These are phyloP conservation scores for Apocynum venetum DNA, from an alignment of 257 asterid genomes.

Conservation along the genomic window DNA sequence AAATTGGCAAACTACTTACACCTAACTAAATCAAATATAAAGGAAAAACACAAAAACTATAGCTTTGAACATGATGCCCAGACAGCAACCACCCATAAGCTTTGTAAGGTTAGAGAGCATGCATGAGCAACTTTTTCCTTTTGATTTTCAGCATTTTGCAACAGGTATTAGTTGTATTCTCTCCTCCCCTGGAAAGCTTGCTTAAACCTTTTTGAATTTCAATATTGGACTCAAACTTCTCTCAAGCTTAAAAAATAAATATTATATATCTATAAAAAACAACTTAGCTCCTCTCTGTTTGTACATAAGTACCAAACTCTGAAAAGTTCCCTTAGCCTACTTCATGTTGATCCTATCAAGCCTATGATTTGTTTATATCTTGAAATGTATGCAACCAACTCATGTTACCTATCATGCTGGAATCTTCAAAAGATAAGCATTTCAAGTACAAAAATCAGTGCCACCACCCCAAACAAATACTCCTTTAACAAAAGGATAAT, in stretches of 20 bases:
- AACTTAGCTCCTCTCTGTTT: not conserved
- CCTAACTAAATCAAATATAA: not conserved
- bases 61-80: not conserved
- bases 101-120: too few relatives aligned
- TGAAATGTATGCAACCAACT: not conserved
- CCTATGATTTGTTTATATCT: not conserved
- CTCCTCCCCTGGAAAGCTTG: too few relatives aligned
- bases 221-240: not conserved
- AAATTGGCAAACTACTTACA: not conserved
- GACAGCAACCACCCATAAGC: too few relatives aligned
- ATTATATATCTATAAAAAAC: too few relatives aligned
- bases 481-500: too few relatives aligned
- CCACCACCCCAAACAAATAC: too few relatives aligned
- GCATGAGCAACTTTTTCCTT: not conserved
- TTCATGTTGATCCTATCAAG: too few relatives aligned
- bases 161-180: not conserved
- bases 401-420: not conserved
- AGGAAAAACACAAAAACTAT: not conserved
- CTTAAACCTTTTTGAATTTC: not conserved
- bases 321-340: not conserved
- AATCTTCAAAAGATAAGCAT: not conserved
- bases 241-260: not conserved
- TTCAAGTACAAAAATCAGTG: too few relatives aligned
- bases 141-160: not conserved
- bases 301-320: not conserved